Conservation (phyloP, 106 monocot species). For the Phalaenopsis aphrodite region DNA sequence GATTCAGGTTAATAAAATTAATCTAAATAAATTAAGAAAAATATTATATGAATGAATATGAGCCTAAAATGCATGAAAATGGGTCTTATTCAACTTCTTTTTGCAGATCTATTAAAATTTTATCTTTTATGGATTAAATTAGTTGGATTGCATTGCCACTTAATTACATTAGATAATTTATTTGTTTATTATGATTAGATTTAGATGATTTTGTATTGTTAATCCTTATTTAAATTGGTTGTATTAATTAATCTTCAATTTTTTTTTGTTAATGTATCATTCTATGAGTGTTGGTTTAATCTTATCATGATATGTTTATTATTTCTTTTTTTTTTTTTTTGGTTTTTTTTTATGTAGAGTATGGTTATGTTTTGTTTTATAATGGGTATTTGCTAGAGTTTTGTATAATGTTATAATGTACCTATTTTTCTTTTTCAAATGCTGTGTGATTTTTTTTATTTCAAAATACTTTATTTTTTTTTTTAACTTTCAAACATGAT, state of each 20-base stretch:
- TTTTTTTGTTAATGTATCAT: background rate
- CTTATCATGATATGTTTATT: too few relatives aligned
- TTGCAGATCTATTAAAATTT: too few relatives aligned
- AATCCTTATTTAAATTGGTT: too few relatives aligned
- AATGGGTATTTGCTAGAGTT: background rate
- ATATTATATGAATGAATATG: too few relatives aligned
- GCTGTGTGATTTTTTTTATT: background rate
- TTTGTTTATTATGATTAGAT: background rate
- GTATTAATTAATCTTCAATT: background rate
- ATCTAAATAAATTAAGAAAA: too few relatives aligned
- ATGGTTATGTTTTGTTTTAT: background rate
- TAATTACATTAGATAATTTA: background rate
- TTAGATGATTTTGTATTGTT: background rate
- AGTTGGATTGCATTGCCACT: too few relatives aligned
- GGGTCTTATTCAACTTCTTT: too few relatives aligned
- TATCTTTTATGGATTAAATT: too few relatives aligned
- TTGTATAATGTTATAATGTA: background rate
- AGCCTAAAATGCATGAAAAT: too few relatives aligned
- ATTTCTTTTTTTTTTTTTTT: too few relatives aligned
- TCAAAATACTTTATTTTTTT: background rate
- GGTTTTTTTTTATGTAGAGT: too few relatives aligned
- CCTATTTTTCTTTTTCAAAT: background rate
- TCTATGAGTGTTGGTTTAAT: background rate
- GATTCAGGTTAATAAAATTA: too few relatives aligned
- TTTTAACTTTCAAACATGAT: background rate